phyloP scores from a whole-genome alignment of 2,329 filamentous ascomycete species.

The Exophiala aquamarina region DNA sequence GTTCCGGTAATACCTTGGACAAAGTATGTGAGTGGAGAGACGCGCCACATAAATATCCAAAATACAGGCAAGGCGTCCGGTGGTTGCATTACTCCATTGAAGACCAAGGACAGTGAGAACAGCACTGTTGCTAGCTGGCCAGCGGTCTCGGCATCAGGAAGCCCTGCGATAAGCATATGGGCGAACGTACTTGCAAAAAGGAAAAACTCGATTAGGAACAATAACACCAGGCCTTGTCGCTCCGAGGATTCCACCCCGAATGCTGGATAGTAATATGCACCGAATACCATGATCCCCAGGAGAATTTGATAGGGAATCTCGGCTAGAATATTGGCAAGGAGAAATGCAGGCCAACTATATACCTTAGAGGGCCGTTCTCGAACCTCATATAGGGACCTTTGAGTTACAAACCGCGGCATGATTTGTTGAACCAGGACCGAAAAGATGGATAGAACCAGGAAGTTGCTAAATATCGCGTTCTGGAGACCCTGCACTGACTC shows the following conservation, averaged over 20 bases:
- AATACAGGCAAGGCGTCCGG: slow-evolving; percentile 62
- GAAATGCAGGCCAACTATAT: slow-evolving; percentile 72
- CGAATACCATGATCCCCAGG: slow-evolving; percentile 64
- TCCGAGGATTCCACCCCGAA: slow-evolving; percentile 64
- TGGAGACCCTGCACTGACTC: slow-evolving; percentile 65
- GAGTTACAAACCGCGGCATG: slow-evolving; percentile 69
- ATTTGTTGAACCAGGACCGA: slow-evolving; percentile 56
- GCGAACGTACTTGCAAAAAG: slow-evolving; percentile 72
- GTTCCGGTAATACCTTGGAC: slow-evolving; percentile 50
- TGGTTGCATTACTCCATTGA: slow-evolving; percentile 68
- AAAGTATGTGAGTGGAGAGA: slow-evolving; percentile 80
- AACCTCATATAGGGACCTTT: slow-evolving; percentile 65
- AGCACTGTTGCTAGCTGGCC: slow-evolving; percentile 73
- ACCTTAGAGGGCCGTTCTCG: slow-evolving; percentile 71
- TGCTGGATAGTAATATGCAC: slow-evolving; percentile 70
- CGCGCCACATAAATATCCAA: slow-evolving; percentile 63
- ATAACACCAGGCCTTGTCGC: slow-evolving; percentile 70
- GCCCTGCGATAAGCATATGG: slow-evolving; percentile 71
- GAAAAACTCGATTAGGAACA: slow-evolving; percentile 63
- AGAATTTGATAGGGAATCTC: slow-evolving; percentile 70
- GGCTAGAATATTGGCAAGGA: slow-evolving; percentile 65
- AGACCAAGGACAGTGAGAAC: slow-evolving; percentile 71
- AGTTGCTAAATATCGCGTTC: slow-evolving; percentile 42
- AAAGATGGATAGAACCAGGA: slow-evolving; percentile 53
- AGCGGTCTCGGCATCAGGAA: slow-evolving; percentile 64